A percentile compares a stretch with the other conserved stretches of the same genome.
Evolutionary conservation across 164 flowering plant species (phyloP).

Genomic region (Tinospora cordifolia): DNA sequence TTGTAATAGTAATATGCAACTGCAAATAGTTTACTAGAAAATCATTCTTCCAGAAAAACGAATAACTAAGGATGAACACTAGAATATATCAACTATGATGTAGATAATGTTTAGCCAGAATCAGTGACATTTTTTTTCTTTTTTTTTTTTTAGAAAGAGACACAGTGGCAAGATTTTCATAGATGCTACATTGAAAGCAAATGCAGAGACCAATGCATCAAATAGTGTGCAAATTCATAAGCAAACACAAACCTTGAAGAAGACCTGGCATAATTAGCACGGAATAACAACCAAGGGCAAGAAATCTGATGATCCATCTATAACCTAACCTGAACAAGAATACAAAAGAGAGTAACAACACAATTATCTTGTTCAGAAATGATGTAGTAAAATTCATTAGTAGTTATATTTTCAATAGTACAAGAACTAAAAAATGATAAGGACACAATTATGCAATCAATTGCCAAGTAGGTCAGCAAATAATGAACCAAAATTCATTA

Average conservation of each 20-base stretch:
- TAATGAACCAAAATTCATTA: neutral
- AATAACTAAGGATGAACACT: neutral
- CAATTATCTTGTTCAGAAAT: neutral
- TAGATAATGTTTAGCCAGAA: conserved; percentile 5
- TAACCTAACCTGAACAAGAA: conserved; percentile 80
- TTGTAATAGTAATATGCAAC: conserved; percentile 81
- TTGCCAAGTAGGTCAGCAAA: too few relatives aligned
- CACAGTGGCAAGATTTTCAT: neutral
- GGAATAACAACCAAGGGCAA: conserved; percentile 78
- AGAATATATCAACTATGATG: neutral
- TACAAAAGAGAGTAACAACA: conserved; percentile 13
- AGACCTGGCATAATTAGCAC: conserved; percentile 89
- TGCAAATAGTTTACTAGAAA: conserved; percentile 25
- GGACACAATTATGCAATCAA: too few relatives aligned
- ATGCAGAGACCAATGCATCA: neutral
- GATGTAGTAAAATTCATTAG: neutral
- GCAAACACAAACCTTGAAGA: conserved; percentile 55
- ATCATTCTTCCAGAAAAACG: conserved; percentile 6
- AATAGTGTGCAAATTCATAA: neutral
- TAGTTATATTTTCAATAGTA: neutral
- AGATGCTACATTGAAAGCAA: neutral
- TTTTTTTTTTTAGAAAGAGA: too few relatives aligned
- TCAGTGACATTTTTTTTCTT: too few relatives aligned
- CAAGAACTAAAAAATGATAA: too few relatives aligned
- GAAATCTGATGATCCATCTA: conserved; percentile 67